These are phyloP conservation scores for Clitopilus passeckerianus DNA, from an alignment of 768 basidiomycete species.

Conservation along the genomic window DNA sequence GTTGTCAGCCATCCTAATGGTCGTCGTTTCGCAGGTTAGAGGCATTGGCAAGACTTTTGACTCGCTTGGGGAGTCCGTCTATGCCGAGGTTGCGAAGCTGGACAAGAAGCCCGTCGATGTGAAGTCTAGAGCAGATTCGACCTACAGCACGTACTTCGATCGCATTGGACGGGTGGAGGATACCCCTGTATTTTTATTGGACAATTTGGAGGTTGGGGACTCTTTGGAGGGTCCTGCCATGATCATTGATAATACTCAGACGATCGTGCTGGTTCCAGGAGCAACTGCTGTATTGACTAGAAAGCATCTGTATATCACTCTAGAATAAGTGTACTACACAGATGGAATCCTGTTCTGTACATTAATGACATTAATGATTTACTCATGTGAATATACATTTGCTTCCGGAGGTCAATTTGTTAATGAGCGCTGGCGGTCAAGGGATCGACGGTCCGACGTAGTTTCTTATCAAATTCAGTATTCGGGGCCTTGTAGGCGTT, in stretches of 20 bases:
- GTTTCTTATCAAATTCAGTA: no score
- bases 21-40: conserved; percentile 49
- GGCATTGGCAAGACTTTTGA: conserved; percentile 92
- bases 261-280: conserved; percentile 81
- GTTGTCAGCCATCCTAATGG: background rate
- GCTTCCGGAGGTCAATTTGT: no score
- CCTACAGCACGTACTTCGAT: conserved; percentile 79
- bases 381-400: no score
- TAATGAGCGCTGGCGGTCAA: no score
- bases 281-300: conserved; percentile 63
- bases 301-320: conserved; percentile 58
- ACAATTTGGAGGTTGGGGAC: conserved; percentile 63
- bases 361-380: no score
- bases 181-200: conserved; percentile 77
- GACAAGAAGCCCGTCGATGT: conserved; percentile 32
- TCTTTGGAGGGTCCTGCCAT: conserved; percentile 81
- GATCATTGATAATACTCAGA: conserved; percentile 95
- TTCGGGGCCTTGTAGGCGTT: no score
- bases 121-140: conserved; percentile 41
- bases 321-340: conserved; percentile 21
- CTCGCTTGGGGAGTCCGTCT: conserved; percentile 73
- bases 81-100: conserved; percentile 62
- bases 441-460: no score
- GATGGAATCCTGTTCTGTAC: no score
- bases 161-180: conserved; percentile 67